Conservation (phyloP, 768 basidiomycete genomes). For the Lenzites betulinus region DNA sequence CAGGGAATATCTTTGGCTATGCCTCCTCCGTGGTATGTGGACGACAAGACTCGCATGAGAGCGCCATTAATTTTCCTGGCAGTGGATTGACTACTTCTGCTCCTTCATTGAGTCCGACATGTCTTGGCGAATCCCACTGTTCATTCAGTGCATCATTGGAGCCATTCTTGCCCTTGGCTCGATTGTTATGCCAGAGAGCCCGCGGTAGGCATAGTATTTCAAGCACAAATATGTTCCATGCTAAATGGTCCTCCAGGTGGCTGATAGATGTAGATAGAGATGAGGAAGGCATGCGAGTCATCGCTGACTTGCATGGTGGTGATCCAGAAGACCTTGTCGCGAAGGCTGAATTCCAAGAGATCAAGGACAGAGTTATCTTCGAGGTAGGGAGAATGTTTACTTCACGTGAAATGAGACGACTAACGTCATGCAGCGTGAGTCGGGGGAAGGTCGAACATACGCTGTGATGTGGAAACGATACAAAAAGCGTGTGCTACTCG, state of each 20-base stretch:
- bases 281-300: slow-evolving; percentile 78
- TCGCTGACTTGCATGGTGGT: slow-evolving; percentile 88
- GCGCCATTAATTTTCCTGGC: background rate
- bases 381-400: slow-evolving; percentile 48
- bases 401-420: background rate
- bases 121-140: slow-evolving; percentile 91
- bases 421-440: slow-evolving; percentile 55
- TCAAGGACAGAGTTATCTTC: slow-evolving; percentile 74
- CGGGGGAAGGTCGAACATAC: slow-evolving; percentile 78
- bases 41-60: background rate
- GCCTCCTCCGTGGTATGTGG: slow-evolving; percentile 79
- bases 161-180: slow-evolving; percentile 76
- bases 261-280: slow-evolving; percentile 88
- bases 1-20: slow-evolving; percentile 90
- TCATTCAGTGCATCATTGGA: slow-evolving; percentile 88
- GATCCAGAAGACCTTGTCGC: slow-evolving; percentile 68
- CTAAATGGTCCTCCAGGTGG: slow-evolving; percentile 53
- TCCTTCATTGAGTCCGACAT: slow-evolving; percentile 84
- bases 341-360: slow-evolving; percentile 84
- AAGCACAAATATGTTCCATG: background rate
- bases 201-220: slow-evolving; percentile 50
- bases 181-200: slow-evolving; percentile 87
- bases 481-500: slow-evolving; percentile 83
- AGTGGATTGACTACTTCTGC: slow-evolving; percentile 96
- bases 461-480: slow-evolving; percentile 84